Evolutionary conservation across 2,329 filamentous ascomycete genomes (phyloP), one percentile per base, ranked within the genome.

Genomic region (Penicillium sp.): DNA sequence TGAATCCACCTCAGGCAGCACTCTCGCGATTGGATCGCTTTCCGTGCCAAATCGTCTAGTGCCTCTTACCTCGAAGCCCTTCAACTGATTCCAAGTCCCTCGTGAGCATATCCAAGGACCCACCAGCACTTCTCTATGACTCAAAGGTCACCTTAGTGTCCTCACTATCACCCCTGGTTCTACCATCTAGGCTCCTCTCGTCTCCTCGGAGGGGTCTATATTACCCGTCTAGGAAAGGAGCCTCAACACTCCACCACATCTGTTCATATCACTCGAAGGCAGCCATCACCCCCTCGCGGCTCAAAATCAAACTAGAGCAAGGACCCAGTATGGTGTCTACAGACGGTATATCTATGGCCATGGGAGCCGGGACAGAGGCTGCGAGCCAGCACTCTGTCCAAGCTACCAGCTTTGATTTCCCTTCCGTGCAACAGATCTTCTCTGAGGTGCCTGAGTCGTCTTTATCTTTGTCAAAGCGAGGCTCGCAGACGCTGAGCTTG

Each of bases 361-460:
- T 22, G 33, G 56, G 38, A 30, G 53, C 60, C 51, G 44, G 53
- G 24, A 37, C 49, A 44, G 53, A 56, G 42, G 55, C 58, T 47
- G 63, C 50, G 45, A 37, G 53, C 28, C 53, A 59, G 35, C 17
- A 24, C 38, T 35, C 56, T 38, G 26, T 49, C 35, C 40, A 47
- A 22, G 45, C 40, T 51, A 45, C 59, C 42, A 50, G 40, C 17
- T 53, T 73, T 42, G 67, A 71, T 13, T 56, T 72, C 10, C 74
- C 75, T 54, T 60, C 71, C 15, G 66, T 74, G 40, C 51, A 60
- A 8, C 45, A 73, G n/a, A 53, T 77, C 10, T 50, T 78, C 30
- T 65, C 71, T 19, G 64, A 66, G 33, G 59, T 72, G 47, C 56
- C 65, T 38, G 65, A 61, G 28, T 54, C 53, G n/a, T 61, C 70